Conservation (phyloP, 129 eudicot species). For the Flaveria linearis region DNA sequence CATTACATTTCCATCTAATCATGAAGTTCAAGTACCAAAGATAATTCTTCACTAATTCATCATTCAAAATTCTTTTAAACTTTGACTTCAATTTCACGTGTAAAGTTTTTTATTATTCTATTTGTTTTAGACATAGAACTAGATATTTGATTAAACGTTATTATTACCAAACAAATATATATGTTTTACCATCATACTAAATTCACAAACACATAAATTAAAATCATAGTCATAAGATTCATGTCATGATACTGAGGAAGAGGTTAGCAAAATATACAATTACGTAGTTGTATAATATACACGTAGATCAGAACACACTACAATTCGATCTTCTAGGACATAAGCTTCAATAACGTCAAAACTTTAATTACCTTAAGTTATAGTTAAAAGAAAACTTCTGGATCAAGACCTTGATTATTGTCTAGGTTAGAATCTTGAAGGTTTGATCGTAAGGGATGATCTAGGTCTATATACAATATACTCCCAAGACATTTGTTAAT, state of each 20-base stretch:
- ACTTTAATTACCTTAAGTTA: too few species aligned
- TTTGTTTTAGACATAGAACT: not conserved
- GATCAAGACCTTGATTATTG: too few species aligned
- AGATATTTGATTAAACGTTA: not conserved
- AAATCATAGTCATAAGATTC: not conserved
- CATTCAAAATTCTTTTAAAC: not conserved
- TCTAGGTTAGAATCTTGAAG: too few species aligned
- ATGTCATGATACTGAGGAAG: not conserved
- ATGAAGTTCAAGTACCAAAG: conserved; percentile 36
- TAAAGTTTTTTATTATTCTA: not conserved
- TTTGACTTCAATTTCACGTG: conserved; percentile 13
- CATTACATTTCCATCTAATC: conserved; percentile 31
- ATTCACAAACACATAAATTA: too few species aligned
- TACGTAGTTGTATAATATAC: not conserved
- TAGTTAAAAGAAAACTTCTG: too few species aligned
- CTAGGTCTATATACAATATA: too few species aligned
- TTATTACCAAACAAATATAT: not conserved
- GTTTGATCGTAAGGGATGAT: too few species aligned
- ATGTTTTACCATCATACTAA: too few species aligned
- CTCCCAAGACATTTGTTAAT: too few species aligned
- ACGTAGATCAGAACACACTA: too few species aligned
- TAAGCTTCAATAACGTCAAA: too few species aligned
- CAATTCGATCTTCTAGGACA: too few species aligned
- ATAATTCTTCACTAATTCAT: conserved; percentile 4
- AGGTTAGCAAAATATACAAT: not conserved